These are phyloP conservation scores for Adansonia digitata DNA, from an alignment of 345 rosid genomes.

Conservation along the genomic window DNA sequence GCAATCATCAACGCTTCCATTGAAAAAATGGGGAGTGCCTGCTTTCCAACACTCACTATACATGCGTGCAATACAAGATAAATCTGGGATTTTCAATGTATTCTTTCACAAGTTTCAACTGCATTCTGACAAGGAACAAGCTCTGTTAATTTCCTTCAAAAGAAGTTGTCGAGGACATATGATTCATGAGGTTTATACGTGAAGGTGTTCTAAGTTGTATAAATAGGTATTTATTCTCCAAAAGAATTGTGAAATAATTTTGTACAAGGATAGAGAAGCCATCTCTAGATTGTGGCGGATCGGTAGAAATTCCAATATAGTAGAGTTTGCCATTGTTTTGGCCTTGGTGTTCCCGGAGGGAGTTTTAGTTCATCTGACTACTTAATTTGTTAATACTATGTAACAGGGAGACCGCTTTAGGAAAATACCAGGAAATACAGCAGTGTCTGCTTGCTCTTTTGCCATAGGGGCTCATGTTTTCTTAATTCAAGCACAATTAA, in stretches of 20 bases:
- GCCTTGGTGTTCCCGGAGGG: slow-evolving; percentile 4
- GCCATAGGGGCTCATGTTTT: not conserved
- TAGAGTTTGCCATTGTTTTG: slow-evolving; percentile 12
- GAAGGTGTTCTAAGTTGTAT: slow-evolving; percentile 8
- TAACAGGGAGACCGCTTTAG: slow-evolving; percentile 14
- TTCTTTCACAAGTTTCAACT: slow-evolving; percentile 20
- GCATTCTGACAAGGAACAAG: slow-evolving; percentile 20
- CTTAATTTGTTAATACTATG: slow-evolving; percentile 16
- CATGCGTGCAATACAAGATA: slow-evolving; percentile 24
- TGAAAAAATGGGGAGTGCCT: slow-evolving; percentile 12
- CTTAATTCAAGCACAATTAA: not conserved
- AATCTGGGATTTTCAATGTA: slow-evolving; percentile 14
- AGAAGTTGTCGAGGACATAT: slow-evolving; percentile 15
- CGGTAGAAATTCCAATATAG: slow-evolving; percentile 20
- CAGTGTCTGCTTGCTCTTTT: not conserved
- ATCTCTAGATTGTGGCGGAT: slow-evolving; percentile 3
- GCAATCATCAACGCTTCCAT: slow-evolving; percentile 4
- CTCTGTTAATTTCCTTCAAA: slow-evolving; percentile 15
- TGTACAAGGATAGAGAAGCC: slow-evolving; percentile 21
- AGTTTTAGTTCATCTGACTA: slow-evolving; percentile 11
- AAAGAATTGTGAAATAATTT: slow-evolving; percentile 19
- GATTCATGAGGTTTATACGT: slow-evolving; percentile 13
- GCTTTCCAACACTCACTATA: slow-evolving; percentile 17
- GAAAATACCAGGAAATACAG: slow-evolving; percentile 3
- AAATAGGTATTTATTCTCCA: slow-evolving; percentile 17